Evolutionary conservation across 305 asterid genomes (phyloP).

Genomic region (Solanum chacoense): DNA sequence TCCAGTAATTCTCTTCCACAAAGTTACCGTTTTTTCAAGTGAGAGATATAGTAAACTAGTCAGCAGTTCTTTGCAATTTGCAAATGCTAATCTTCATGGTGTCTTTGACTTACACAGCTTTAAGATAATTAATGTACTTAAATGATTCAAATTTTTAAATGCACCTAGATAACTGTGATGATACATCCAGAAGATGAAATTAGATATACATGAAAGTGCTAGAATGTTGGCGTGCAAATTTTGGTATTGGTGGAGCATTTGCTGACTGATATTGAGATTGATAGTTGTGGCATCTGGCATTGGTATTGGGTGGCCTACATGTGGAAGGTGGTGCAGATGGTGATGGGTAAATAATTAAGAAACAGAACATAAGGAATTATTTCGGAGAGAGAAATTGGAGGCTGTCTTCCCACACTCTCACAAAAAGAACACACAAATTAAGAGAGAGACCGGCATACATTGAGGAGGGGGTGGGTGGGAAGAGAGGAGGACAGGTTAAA

Average conservation of each 20-base stretch:
- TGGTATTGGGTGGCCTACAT: neutral
- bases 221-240: neutral
- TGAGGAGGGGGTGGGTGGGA: neutral
- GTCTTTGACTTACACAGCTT: neutral
- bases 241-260: neutral
- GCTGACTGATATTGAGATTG: neutral
- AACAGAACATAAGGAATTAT: neutral
- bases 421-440: neutral
- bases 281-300: neutral
- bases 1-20: slow-evolving; percentile 56
- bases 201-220: neutral
- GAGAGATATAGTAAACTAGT: neutral
- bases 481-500: neutral
- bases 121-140: neutral
- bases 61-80: neutral
- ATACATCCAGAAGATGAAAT: neutral
- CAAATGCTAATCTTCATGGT: neutral
- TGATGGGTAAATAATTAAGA: neutral
- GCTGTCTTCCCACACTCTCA: neutral
- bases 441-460: neutral
- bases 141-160: neutral
- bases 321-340: neutral
- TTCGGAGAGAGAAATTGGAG: neutral
- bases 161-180: neutral
- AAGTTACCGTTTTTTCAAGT: neutral